Conservation (phyloP, 2,329 filamentous ascomycete genomes). For the Allantophomopsis lycopodina region DNA sequence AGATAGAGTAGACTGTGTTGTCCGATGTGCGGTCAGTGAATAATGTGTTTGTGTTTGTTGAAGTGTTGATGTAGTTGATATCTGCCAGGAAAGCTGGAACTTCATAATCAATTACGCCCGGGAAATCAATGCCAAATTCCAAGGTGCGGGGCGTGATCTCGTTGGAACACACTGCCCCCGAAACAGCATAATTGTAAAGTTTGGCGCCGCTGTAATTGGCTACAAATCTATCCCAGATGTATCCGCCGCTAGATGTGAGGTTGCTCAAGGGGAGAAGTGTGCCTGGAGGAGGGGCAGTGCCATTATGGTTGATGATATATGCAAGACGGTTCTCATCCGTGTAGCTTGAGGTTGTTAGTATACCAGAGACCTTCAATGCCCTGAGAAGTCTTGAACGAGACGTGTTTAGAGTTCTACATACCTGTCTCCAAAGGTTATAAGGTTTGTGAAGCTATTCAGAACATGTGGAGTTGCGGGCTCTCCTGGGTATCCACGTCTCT, state of each 20-base stretch:
- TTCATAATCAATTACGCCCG: slow-evolving; percentile 48
- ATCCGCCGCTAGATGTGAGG: slow-evolving; percentile 48
- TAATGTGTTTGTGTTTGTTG: slow-evolving; percentile 20
- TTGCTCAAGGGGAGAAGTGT: slow-evolving; percentile 28
- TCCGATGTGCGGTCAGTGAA: slow-evolving; percentile 30
- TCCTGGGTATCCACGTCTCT: too few relatives aligned
- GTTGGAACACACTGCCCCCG: slow-evolving; percentile 61
- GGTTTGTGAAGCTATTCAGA: slow-evolving; percentile 37
- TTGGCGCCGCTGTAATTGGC: slow-evolving; percentile 40
- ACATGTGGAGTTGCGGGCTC: too few relatives aligned
- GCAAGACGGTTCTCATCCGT: slow-evolving; percentile 56
- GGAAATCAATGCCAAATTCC: slow-evolving; percentile 38
- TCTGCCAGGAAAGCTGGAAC: slow-evolving; percentile 42
- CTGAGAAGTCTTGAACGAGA: not conserved
- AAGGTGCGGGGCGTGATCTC: slow-evolving; percentile 44
- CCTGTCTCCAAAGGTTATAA: slow-evolving; percentile 63
- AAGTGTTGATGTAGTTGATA: slow-evolving; percentile 17
- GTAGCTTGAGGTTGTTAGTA: slow-evolving; percentile 27
- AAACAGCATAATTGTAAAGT: slow-evolving; percentile 57
- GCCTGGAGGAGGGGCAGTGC: slow-evolving; percentile 48
- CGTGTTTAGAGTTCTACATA: slow-evolving; percentile 4
- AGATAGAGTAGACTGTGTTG: slow-evolving; percentile 61
- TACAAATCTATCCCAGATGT: slow-evolving; percentile 56
- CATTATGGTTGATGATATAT: slow-evolving; percentile 47
- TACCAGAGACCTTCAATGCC: not conserved